A percentile compares a stretch with the other conserved stretches of the same genome.
Evolutionary conservation across 2,329 filamentous ascomycete species (phyloP).

Genomic region (Aspergillus sp.): DNA sequence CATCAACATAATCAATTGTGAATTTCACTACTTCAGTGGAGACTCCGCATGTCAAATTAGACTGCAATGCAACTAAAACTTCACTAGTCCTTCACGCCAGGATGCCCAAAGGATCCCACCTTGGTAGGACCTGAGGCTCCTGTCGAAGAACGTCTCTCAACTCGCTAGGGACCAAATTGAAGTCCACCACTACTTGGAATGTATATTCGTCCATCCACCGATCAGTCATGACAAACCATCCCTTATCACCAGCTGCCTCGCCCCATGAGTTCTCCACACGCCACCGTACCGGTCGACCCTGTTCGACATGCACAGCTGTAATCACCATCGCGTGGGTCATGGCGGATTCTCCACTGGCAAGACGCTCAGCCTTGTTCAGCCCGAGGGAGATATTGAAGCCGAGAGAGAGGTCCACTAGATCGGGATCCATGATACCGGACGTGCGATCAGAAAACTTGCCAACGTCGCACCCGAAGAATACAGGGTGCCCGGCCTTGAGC

Average conservation of each 20-base stretch:
- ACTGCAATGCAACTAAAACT: background rate
- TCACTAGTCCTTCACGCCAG: conserved; percentile 52
- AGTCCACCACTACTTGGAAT: conserved; percentile 83
- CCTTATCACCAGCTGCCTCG: conserved; percentile 65
- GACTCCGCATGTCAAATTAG: background rate
- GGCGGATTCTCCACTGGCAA: conserved; percentile 70
- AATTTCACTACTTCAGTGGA: no score
- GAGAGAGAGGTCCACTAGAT: conserved; percentile 74
- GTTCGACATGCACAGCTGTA: conserved; percentile 77
- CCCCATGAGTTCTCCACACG: conserved; percentile 88
- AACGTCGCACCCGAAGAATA: conserved; percentile 89
- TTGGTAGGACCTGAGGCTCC: conserved; percentile 67
- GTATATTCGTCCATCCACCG: conserved; percentile 77
- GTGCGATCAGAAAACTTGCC: conserved; percentile 72
- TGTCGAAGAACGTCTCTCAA: conserved; percentile 69
- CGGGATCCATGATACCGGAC: conserved; percentile 77
- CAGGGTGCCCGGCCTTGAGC: conserved; percentile 73
- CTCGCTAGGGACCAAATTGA: conserved; percentile 63
- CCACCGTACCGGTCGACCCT: conserved; percentile 71
- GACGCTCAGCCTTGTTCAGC: conserved; percentile 72
- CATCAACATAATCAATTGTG: no score
- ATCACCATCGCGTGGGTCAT: conserved; percentile 96
- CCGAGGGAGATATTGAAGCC: conserved; percentile 76
- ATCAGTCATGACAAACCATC: conserved; percentile 90
- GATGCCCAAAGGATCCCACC: conserved; percentile 81